phyloP scores from a whole-genome alignment of 139 green algal species.

The Haematococcus lacustris region DNA sequence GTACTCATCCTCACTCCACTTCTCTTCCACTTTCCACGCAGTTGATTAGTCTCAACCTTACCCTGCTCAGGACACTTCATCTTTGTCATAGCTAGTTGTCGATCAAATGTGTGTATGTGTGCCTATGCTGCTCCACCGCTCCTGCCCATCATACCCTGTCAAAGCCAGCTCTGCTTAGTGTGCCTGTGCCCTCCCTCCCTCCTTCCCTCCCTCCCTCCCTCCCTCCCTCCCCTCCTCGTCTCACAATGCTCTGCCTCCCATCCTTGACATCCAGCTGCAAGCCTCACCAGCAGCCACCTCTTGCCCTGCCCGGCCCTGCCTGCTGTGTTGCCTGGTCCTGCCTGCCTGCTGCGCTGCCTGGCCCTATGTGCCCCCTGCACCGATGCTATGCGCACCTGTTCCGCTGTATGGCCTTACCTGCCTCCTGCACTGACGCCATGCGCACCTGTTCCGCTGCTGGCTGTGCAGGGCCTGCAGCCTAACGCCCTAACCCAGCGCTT shows the following conservation, averaged over 20 bases:
- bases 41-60: not conserved
- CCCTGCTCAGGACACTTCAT: not conserved
- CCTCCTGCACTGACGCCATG: not conserved
- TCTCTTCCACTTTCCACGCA: not conserved
- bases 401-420: not conserved
- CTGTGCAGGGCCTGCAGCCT: conserved; percentile 33
- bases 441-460: not conserved
- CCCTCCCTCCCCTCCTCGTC: no score
- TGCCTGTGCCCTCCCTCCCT: no score
- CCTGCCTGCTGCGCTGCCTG: not conserved
- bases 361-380: not conserved
- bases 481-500: conserved; percentile 49
- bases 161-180: not conserved
- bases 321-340: not conserved
- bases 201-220: no score
- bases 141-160: not conserved
- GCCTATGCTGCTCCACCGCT: not conserved
- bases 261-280: no score
- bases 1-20: not conserved
- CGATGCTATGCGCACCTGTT: not conserved
- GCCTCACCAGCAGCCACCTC: not conserved
- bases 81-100: not conserved
- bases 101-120: not conserved
- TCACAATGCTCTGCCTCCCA: no score
- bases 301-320: not conserved